A percentile compares a stretch with the other conserved stretches of the same genome.
phyloP scores from a whole-genome alignment of 2,329 filamentous ascomycete genomes.

The Aquanectria penicillioides region DNA sequence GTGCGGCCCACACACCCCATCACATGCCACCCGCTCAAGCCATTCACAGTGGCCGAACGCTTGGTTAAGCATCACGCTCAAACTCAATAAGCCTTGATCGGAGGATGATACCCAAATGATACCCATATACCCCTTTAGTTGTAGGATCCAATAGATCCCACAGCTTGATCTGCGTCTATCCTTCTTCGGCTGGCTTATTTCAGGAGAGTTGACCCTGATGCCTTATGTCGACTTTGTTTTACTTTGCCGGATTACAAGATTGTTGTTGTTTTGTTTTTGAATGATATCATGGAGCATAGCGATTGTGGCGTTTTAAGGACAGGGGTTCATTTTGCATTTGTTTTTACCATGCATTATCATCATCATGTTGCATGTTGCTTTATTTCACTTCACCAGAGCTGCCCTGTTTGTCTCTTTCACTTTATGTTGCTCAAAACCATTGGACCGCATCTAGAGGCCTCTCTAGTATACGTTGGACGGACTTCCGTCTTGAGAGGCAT shows the following conservation, averaged over 20 bases:
- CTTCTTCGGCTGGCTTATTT: slow-evolving; percentile 32
- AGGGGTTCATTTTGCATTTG: slow-evolving; percentile 38
- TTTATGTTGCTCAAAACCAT: background rate
- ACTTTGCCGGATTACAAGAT: slow-evolving; percentile 24
- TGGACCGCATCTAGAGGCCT: slow-evolving; percentile 24
- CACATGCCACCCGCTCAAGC: slow-evolving; percentile 53
- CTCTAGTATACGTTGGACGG: slow-evolving; percentile 16
- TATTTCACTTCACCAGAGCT: slow-evolving; percentile 27
- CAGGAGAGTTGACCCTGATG: slow-evolving; percentile 26
- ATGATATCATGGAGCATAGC: slow-evolving; percentile 52
- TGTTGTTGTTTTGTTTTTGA: slow-evolving; percentile 36
- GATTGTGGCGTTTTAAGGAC: slow-evolving; percentile 50
- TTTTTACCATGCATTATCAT: slow-evolving; percentile 33
- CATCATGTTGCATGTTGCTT: slow-evolving; percentile 24
- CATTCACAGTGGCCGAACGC: slow-evolving; percentile 63
- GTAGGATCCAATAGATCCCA: slow-evolving; percentile 23
- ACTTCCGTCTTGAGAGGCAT: slow-evolving; percentile 25
- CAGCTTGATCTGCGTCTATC: slow-evolving; percentile 34
- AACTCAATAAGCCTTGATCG: slow-evolving; percentile 25
- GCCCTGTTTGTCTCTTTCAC: slow-evolving; percentile 12
- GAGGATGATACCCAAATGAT: slow-evolving; percentile 44
- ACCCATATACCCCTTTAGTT: slow-evolving; percentile 41
- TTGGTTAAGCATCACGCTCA: slow-evolving; percentile 51
- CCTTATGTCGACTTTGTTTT: slow-evolving; percentile 12
- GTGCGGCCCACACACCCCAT: slow-evolving; percentile 44